Percentiles rank a stretch among this genome's conserved stretches.
Conservation (phyloP, 768 basidiomycete genomes). For the Mycena leptocephala region DNA sequence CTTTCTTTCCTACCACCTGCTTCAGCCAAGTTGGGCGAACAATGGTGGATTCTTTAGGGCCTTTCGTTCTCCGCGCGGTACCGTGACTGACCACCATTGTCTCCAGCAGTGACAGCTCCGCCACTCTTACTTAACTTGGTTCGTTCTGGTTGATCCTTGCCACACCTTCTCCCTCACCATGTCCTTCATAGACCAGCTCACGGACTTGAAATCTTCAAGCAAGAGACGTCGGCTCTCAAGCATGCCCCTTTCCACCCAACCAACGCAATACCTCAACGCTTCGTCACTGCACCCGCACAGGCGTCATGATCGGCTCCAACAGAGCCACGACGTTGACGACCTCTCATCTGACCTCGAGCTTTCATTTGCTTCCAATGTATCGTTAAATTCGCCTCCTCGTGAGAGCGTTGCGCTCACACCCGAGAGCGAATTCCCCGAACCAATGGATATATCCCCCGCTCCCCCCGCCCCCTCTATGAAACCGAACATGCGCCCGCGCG, state of each 20-base stretch:
- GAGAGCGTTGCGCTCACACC: slow-evolving; percentile 62
- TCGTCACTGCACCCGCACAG: slow-evolving; percentile 66
- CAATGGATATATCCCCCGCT: slow-evolving; percentile 90
- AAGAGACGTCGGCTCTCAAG: slow-evolving; percentile 55
- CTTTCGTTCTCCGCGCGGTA: slow-evolving; percentile 24
- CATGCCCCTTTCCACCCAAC: slow-evolving; percentile 72
- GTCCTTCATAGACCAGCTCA: slow-evolving; percentile 57
- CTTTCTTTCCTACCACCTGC: slow-evolving; percentile 26
- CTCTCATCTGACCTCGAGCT: slow-evolving; percentile 85
- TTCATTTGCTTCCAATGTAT: slow-evolving; percentile 89
- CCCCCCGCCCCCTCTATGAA: slow-evolving; percentile 58
- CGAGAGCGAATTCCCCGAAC: slow-evolving; percentile 67
- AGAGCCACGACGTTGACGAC: slow-evolving; percentile 72
- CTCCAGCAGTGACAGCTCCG: slow-evolving; percentile 28
- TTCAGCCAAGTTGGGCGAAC: slow-evolving; percentile 49
- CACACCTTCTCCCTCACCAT: slow-evolving; percentile 43
- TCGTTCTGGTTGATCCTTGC: slow-evolving; percentile 37
- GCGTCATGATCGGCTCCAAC: slow-evolving; percentile 60
- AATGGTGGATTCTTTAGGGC: slow-evolving; percentile 43
- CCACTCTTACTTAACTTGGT: slow-evolving; percentile 38
- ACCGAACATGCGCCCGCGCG: slow-evolving; percentile 66
- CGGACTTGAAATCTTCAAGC: slow-evolving; percentile 58
- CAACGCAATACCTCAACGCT: slow-evolving; percentile 61
- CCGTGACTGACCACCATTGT: slow-evolving; percentile 35
- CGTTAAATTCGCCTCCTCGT: slow-evolving; percentile 80